Conservation (phyloP, 495 filamentous ascomycete species). For the Penicillium verhagenii region DNA sequence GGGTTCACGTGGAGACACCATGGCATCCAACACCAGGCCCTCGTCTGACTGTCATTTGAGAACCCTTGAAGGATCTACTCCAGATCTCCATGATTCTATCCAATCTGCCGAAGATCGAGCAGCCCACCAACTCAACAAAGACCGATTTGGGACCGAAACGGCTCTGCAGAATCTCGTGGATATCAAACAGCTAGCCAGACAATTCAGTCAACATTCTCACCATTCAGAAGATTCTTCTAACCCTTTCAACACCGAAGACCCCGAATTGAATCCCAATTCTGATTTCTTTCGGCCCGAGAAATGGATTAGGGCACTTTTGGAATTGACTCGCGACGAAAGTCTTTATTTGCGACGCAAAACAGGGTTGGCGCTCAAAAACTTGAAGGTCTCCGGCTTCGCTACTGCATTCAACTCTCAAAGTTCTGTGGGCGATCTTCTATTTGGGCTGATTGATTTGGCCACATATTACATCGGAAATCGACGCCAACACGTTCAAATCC, state of each 20-base stretch:
- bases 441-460: constrained; percentile 50
- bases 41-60: background rate
- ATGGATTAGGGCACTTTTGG: background rate
- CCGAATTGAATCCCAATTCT: background rate
- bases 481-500: constrained; percentile 4
- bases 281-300: background rate
- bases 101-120: background rate
- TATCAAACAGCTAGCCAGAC: background rate
- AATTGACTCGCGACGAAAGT: background rate
- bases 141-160: background rate
- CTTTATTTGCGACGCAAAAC: constrained; percentile 21
- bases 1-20: background rate
- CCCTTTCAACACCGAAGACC: background rate
- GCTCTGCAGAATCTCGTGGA: background rate
- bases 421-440: constrained; percentile 61
- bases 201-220: background rate
- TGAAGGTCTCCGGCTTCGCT: constrained; percentile 73
- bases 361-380: constrained; percentile 52
- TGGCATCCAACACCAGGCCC: background rate
- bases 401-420: constrained; percentile 75
- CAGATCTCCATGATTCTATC: background rate
- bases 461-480: constrained; percentile 57
- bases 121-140: background rate
- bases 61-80: background rate
- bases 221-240: background rate